Evolutionary conservation across 1,284 basidiomycete species (phyloP).

Genomic region (Heliocybe sulcata): DNA sequence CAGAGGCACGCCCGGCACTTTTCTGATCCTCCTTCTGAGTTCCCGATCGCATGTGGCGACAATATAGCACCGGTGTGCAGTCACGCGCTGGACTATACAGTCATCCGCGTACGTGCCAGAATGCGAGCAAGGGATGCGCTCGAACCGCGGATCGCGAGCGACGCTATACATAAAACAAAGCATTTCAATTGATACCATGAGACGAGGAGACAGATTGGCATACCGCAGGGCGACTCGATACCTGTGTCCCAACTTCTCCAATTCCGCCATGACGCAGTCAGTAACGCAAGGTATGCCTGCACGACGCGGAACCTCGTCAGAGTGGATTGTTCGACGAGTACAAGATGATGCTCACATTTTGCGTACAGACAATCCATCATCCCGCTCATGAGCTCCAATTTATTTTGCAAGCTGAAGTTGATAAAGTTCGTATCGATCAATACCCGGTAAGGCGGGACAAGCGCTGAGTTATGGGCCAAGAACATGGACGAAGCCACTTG

Average conservation of each 20-base stretch:
- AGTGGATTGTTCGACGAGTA: too few species aligned
- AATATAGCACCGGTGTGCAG: conserved; percentile 93
- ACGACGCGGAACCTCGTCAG: too few species aligned
- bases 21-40: conserved; percentile 85
- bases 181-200: conserved; percentile 4
- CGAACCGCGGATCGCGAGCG: conserved; percentile 95
- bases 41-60: conserved; percentile 99
- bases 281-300: conserved; percentile 98
- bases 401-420: conserved; percentile 98
- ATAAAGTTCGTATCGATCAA: conserved; percentile 99
- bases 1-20: conserved; percentile 89
- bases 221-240: conserved; percentile 92
- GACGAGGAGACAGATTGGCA: conserved; percentile 13
- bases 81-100: conserved; percentile 93
- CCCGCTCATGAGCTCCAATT: conserved; percentile 90
- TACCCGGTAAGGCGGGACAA: conserved; percentile 95
- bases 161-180: conserved; percentile 57
- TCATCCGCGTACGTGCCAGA: conserved; percentile 97
- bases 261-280: conserved; percentile 95
- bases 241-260: conserved; percentile 95
- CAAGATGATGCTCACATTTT: conserved; percentile 89
- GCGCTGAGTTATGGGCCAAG: conserved; percentile 91
- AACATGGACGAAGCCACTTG: conserved; percentile 89
- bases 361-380: conserved; percentile 99
- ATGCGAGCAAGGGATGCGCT: conserved; percentile 89